phyloP scores from a whole-genome alignment of 78 protist species.

The Emiliania huxleyi region DNA sequence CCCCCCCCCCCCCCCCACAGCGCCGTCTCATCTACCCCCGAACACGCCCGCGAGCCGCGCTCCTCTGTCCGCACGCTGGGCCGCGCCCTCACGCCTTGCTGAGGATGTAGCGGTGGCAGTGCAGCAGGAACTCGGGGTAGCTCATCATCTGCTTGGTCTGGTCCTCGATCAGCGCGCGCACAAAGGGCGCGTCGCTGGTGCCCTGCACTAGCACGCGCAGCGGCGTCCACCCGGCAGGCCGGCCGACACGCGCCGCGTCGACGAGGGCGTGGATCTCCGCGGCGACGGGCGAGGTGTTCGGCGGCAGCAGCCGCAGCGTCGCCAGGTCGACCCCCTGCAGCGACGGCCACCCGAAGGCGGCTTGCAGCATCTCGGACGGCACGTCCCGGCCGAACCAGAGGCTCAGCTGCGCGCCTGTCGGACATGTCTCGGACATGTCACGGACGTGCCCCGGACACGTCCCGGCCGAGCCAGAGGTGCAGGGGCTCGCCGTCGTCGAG shows the following conservation, averaged over 20 bases:
- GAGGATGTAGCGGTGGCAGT: not conserved
- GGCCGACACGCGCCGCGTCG: not conserved
- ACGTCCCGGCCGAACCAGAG: not conserved
- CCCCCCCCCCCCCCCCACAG: too few species aligned
- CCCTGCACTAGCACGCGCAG: not conserved
- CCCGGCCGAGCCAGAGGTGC: not conserved
- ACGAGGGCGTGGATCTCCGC: not conserved
- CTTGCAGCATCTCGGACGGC: not conserved
- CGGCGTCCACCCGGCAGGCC: not conserved
- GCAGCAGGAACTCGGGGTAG: not conserved
- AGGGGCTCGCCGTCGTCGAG: not conserved
- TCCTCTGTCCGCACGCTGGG: too few species aligned
- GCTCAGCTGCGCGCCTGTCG: too few species aligned
- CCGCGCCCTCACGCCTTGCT: not conserved
- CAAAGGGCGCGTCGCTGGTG: not conserved
- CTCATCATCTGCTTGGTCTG: constrained; percentile 5
- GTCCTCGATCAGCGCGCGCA: not conserved
- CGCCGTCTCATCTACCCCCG: too few species aligned
- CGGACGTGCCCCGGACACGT: too few species aligned
- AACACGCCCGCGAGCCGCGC: too few species aligned
- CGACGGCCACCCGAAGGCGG: not conserved
- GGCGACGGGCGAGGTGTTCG: not conserved
- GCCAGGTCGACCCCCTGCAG: not conserved
- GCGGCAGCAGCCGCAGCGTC: not conserved
- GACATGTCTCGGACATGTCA: too few species aligned